Evolutionary conservation across 495 filamentous ascomycete genomes (phyloP).

Genomic region (Usnea hakonensis): DNA sequence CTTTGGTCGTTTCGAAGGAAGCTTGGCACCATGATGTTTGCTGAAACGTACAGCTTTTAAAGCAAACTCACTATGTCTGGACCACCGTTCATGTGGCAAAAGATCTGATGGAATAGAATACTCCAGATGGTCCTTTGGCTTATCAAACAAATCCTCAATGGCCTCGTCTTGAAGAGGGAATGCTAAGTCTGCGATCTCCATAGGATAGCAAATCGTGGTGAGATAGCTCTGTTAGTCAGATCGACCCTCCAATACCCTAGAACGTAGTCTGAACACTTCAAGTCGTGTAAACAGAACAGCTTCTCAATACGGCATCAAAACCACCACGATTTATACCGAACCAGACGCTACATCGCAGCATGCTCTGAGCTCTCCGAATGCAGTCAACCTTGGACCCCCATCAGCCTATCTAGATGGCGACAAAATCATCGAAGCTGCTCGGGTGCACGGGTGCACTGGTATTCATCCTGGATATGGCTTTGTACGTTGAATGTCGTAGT

Average conservation of each 20-base stretch:
- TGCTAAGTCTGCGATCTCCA: conserved; percentile 48
- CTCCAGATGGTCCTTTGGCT: background rate
- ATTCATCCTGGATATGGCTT: conserved; percentile 98
- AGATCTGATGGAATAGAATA: background rate
- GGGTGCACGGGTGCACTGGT: conserved; percentile 73
- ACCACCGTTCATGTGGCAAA: background rate
- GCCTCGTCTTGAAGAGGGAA: background rate
- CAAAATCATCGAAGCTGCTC: conserved; percentile 80
- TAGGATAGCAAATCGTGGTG: conserved; percentile 95
- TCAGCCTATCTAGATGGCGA: conserved; percentile 88
- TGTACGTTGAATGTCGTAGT: conserved; percentile 38
- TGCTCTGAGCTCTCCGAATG: conserved; percentile 72
- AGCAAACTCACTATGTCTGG: too few relatives aligned
- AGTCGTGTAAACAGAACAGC: conserved; percentile 84
- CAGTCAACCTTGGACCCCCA: conserved; percentile 72
- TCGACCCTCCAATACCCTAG: background rate
- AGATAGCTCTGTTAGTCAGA: conserved; percentile 71
- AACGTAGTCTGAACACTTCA: background rate
- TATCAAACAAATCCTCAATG: background rate
- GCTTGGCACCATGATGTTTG: background rate
- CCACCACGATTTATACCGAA: conserved; percentile 91
- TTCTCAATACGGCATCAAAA: conserved; percentile 77
- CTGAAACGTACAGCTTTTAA: too few relatives aligned
- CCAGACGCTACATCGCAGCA: conserved; percentile 84
- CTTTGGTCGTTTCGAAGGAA: too few relatives aligned